Evolutionary conservation across 768 basidiomycete genomes (phyloP).

Genomic region (Boletellus ananas): DNA sequence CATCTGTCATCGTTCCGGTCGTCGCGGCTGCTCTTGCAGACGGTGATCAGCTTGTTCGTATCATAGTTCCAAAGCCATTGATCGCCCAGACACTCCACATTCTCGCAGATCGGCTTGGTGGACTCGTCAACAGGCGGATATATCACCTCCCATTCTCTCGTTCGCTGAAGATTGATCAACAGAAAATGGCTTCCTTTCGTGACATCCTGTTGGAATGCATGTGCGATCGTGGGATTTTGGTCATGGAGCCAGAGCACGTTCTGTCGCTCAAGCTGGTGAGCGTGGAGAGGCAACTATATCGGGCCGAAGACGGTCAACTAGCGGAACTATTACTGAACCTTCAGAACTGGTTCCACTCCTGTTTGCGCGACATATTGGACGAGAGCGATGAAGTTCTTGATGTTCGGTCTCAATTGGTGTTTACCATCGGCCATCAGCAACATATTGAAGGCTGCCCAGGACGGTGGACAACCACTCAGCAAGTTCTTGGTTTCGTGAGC

Average conservation of each 20-base stretch:
- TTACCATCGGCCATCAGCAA: slow-evolving; percentile 38
- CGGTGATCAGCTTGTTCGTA: slow-evolving; percentile 38
- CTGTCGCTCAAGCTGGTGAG: slow-evolving; percentile 46
- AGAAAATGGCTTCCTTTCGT: slow-evolving; percentile 19
- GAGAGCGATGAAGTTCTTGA: slow-evolving; percentile 28
- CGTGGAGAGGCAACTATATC: slow-evolving; percentile 3
- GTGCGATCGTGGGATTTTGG: slow-evolving; percentile 35
- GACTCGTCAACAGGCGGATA: slow-evolving; percentile 41
- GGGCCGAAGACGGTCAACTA: slow-evolving; percentile 16
- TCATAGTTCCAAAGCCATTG: slow-evolving; percentile 45
- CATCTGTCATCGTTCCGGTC: slow-evolving; percentile 43
- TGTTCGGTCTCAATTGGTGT: slow-evolving; percentile 46
- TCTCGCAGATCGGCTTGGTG: slow-evolving; percentile 37
- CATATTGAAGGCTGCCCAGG: slow-evolving; percentile 32
- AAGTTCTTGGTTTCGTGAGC: slow-evolving; percentile 22
- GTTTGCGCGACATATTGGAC: slow-evolving; percentile 18
- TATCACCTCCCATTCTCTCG: slow-evolving; percentile 48
- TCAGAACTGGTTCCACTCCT: slow-evolving; percentile 18
- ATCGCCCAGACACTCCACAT: slow-evolving; percentile 43
- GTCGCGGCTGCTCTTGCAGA: slow-evolving; percentile 38
- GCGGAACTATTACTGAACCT: slow-evolving; percentile 14
- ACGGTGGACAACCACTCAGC: background rate
- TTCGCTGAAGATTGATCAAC: slow-evolving; percentile 16
- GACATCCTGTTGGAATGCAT: slow-evolving; percentile 29
- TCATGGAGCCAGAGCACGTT: slow-evolving; percentile 48